phyloP scores from a whole-genome alignment of 1,284 basidiomycete genomes.

The Apiotrichum akiyoshidainum region DNA sequence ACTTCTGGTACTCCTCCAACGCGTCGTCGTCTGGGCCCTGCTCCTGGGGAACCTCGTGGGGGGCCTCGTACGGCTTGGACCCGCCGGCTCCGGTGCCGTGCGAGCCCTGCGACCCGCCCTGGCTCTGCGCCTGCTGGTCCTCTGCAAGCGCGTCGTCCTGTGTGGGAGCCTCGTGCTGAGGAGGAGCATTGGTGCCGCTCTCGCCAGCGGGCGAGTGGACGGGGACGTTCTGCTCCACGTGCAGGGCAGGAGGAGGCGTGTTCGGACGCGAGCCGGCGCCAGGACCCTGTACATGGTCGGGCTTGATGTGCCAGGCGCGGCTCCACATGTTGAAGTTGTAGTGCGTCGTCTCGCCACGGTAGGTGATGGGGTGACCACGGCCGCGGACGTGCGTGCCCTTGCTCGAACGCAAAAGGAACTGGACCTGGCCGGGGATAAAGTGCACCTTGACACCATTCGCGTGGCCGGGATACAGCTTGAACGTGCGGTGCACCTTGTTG shows the following conservation, averaged over 20 bases:
- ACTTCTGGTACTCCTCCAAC: no score
- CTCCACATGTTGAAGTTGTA: slow-evolving; percentile 52
- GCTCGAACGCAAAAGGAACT: slow-evolving; percentile 26
- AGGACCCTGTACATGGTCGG: not conserved
- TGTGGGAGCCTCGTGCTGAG: no score
- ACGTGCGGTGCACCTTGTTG: slow-evolving; percentile 1
- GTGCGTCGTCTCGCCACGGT: slow-evolving; percentile 1
- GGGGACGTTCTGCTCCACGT: not conserved
- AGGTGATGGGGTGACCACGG: slow-evolving; percentile 27
- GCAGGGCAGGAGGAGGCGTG: not conserved
- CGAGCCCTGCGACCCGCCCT: no score
- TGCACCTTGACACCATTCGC: slow-evolving; percentile 30
- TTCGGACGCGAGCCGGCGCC: not conserved
- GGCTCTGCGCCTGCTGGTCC: no score
- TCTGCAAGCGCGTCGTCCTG: no score
- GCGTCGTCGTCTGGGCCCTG: no score
- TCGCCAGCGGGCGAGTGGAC: no score
- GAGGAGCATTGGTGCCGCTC: no score
- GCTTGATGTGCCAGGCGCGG: slow-evolving; percentile 27
- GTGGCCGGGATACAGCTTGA: slow-evolving; percentile 18
- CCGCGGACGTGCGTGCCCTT: slow-evolving; percentile 29
- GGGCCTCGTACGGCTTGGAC: no score
- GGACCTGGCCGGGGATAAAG: slow-evolving; percentile 39
- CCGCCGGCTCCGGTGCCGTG: no score
- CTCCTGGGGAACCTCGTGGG: no score